These are phyloP conservation scores for Rosa multiflora DNA, from an alignment of 306 rosid genomes.

Conservation along the genomic window DNA sequence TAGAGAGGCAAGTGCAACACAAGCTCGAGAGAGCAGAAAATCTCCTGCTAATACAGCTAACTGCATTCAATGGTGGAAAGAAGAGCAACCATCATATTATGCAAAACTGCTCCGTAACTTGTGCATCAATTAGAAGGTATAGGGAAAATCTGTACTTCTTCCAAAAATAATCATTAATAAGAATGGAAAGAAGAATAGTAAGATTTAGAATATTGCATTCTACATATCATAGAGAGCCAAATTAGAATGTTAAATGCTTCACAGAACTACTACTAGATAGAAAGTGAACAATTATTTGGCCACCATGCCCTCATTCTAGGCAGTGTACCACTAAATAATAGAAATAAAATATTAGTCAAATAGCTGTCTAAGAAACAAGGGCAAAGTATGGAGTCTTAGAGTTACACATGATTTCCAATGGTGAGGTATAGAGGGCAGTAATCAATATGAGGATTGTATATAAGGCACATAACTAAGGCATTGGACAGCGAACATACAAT, in stretches of 20 bases:
- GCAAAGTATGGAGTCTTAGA: background rate
- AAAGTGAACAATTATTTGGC: background rate
- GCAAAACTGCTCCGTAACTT: slow-evolving; percentile 26
- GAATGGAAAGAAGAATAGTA: background rate
- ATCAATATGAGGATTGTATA: background rate
- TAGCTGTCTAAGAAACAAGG: background rate
- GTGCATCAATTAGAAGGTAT: background rate
- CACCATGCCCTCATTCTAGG: background rate
- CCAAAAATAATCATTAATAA: background rate
- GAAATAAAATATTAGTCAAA: background rate
- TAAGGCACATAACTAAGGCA: background rate
- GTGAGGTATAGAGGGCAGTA: background rate
- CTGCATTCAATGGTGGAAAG: slow-evolving; percentile 41
- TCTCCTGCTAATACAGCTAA: slow-evolving; percentile 95
- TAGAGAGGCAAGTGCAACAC: slow-evolving; percentile 91
- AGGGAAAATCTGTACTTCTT: background rate
- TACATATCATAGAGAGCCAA: background rate
- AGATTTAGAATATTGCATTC: background rate
- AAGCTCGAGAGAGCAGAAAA: slow-evolving; percentile 94
- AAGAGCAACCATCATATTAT: slow-evolving; percentile 21
- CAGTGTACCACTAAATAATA: background rate
- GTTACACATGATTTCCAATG: background rate
- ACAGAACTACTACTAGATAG: background rate
- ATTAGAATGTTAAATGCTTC: background rate
- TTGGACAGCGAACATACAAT: background rate